Evolutionary conservation across 2,329 filamentous ascomycete species (phyloP).

Genomic region (Aureobasidium lini): DNA sequence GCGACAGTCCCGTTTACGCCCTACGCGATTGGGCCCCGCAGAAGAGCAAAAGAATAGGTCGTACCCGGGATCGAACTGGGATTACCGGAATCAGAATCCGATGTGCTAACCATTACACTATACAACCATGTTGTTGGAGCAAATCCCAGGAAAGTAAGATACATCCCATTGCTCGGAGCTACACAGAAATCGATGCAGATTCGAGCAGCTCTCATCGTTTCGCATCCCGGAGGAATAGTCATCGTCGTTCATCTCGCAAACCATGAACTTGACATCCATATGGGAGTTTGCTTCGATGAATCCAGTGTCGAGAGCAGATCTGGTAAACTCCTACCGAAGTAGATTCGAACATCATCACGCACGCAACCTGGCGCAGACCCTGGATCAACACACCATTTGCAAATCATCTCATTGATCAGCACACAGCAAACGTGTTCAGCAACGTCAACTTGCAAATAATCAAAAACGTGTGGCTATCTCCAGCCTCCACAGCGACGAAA

Average conservation of each 20-base stretch:
- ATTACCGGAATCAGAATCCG: conserved; percentile 14
- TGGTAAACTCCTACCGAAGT: conserved; percentile 4
- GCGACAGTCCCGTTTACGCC: neutral
- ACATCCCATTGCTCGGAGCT: neutral
- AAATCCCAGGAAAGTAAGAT: neutral
- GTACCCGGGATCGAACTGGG: conserved; percentile 13
- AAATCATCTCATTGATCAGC: conserved; percentile 6
- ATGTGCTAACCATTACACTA: conserved; percentile 15
- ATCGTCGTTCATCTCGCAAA: too few species aligned
- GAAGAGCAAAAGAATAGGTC: conserved; percentile 3
- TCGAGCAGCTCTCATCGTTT: too few species aligned
- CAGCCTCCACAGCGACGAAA: neutral
- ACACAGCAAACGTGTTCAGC: neutral
- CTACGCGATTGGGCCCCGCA: neutral
- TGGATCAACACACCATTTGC: neutral
- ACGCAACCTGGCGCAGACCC: neutral
- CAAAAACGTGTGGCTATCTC: neutral
- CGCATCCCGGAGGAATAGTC: too few species aligned
- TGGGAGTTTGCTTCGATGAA: neutral
- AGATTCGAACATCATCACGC: neutral
- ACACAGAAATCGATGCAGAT: too few species aligned
- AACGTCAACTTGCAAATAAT: conserved; percentile 6
- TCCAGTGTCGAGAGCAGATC: neutral
- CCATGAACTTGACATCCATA: too few species aligned
- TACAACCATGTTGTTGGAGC: neutral